Conservation (phyloP, 1,139 yeast genomes). For the Taphrina flavorubra region DNA sequence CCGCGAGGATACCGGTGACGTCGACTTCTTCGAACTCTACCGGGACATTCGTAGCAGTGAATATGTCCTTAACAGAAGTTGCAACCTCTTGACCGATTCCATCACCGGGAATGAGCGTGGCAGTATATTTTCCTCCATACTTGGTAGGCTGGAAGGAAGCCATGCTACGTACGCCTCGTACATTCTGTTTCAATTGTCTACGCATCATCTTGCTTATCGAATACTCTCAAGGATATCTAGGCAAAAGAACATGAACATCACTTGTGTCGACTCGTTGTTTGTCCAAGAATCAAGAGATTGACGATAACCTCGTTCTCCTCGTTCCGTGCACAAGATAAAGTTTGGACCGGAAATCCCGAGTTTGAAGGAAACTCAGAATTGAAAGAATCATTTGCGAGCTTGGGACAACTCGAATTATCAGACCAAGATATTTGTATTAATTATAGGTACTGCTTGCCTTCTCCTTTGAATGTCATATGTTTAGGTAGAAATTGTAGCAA, state of each 20-base stretch:
- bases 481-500: conserved; percentile 52
- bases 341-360: neutral
- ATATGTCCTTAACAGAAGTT: conserved; percentile 88
- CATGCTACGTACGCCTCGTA: conserved; percentile 54
- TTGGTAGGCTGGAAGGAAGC: conserved; percentile 77
- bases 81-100: conserved; percentile 98
- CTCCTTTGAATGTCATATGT: no score
- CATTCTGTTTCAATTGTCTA: conserved; percentile 32
- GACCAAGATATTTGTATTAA: no score
- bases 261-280: conserved; percentile 5
- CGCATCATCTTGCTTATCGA: conserved; percentile 24
- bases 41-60: conserved; percentile 83
- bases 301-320: conserved; percentile 2
- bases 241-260: neutral
- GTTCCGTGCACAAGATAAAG: neutral
- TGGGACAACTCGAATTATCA: no score
- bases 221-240: neutral
- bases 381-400: no score
- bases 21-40: conserved; percentile 93
- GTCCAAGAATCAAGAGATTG: conserved; percentile 13
- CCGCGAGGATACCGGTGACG: conserved; percentile 69
- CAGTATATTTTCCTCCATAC: conserved; percentile 85
- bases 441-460: no score
- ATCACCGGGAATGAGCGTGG: conserved; percentile 79
- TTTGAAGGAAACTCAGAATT: no score